phyloP scores from a whole-genome alignment of 176 grass and related monocot species.

The Eleusine indica region DNA sequence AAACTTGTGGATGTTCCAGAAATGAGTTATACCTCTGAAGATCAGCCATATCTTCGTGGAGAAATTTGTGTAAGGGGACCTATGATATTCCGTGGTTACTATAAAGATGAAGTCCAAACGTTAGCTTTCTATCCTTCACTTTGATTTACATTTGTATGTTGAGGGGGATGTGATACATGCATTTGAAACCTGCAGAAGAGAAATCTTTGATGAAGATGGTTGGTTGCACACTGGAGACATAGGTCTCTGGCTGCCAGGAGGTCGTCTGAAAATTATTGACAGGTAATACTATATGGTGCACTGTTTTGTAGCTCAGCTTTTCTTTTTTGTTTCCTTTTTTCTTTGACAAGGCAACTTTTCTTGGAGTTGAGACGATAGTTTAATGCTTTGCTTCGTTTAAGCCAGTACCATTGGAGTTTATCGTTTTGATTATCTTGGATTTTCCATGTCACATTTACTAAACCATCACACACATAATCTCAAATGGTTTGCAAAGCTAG shows the following conservation, averaged over 20 bases:
- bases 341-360: not conserved
- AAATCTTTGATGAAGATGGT: slow-evolving; percentile 83
- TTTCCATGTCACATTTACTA: too few species aligned
- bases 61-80: slow-evolving; percentile 96
- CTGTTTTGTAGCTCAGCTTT: not conserved
- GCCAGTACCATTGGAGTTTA: too few species aligned
- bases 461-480: too few species aligned
- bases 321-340: not conserved
- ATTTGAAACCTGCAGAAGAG: slow-evolving; percentile 56
- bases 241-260: slow-evolving; percentile 92
- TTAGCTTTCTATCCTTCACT: slow-evolving; percentile 51
- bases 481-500: too few species aligned
- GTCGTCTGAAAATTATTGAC: slow-evolving; percentile 91
- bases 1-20: slow-evolving; percentile 97
- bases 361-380: not conserved
- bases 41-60: slow-evolving; percentile 88
- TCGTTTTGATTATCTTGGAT: too few species aligned
- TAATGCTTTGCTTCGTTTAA: not conserved
- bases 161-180: slow-evolving; percentile 16
- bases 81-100: slow-evolving; percentile 77
- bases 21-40: slow-evolving; percentile 96
- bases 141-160: not conserved
- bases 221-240: slow-evolving; percentile 99
- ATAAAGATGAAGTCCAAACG: slow-evolving; percentile 92
- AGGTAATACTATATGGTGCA: slow-evolving; percentile 49